A percentile compares a stretch with the other conserved stretches of the same genome.
Conservation (phyloP, 139 green algal species). For the Parachlorella kessleri region DNA sequence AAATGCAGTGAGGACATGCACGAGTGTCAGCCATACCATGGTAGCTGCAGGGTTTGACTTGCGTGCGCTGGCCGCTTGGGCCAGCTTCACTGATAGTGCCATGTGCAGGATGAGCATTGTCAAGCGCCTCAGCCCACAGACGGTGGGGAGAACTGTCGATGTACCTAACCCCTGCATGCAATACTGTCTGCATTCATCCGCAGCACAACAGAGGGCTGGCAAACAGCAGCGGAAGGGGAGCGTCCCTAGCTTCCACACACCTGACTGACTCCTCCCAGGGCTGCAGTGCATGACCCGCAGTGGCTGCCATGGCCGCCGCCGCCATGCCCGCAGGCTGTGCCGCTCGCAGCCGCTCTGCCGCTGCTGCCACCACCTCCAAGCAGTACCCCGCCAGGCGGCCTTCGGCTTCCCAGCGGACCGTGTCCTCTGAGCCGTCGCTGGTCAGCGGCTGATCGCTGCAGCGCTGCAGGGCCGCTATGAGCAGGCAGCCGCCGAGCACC, state of each 20-base stretch:
- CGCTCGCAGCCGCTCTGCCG: not conserved
- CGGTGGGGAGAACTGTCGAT: not conserved
- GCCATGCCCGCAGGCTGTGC: not conserved
- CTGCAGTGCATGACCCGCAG: constrained; percentile 1
- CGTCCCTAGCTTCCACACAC: too few relatives aligned
- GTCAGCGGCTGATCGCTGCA: constrained; percentile 13
- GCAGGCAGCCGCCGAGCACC: constrained; percentile 44
- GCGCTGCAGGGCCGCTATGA: constrained; percentile 39
- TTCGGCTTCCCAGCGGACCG: constrained; percentile 22
- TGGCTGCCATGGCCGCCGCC: not conserved
- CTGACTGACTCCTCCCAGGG: constrained; percentile 23
- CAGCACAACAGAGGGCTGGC: too few relatives aligned
- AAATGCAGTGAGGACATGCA: too few relatives aligned
- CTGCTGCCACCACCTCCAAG: constrained; percentile 16
- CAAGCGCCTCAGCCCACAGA: not conserved
- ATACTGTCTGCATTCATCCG: too few relatives aligned
- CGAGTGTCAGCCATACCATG: too few relatives aligned
- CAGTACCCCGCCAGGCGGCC: constrained; percentile 21
- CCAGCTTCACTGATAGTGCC: not conserved
- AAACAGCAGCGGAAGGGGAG: too few relatives aligned
- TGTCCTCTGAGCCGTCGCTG: not conserved
- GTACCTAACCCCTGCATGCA: too few relatives aligned
- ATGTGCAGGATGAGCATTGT: too few relatives aligned
- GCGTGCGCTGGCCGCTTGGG: not conserved
- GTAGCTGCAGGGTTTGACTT: not conserved